Conservation (phyloP, 768 basidiomycete species). For the Stropharia rugosoannulata region DNA sequence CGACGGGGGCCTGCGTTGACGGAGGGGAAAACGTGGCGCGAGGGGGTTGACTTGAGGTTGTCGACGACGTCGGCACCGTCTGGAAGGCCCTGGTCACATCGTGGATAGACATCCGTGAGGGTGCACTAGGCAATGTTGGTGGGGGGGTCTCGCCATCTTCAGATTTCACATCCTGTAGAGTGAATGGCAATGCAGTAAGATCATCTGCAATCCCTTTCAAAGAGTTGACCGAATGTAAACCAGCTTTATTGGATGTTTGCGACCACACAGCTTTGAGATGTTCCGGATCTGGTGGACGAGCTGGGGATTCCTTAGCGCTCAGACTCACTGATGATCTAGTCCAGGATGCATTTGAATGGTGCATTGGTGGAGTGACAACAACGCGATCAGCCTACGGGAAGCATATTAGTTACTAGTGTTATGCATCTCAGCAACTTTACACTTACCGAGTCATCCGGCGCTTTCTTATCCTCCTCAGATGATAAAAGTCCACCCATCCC, state of each 20-base stretch:
- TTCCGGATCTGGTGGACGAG: conserved; percentile 75
- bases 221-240: conserved; percentile 69
- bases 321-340: conserved; percentile 53
- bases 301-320: conserved; percentile 65
- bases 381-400: conserved; percentile 38
- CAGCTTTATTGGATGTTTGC: conserved; percentile 71
- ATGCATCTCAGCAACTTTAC: neutral
- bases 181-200: conserved; percentile 74
- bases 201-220: conserved; percentile 85
- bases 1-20: conserved; percentile 42
- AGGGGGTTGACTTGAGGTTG: conserved; percentile 36
- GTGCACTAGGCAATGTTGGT: conserved; percentile 50
- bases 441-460: conserved; percentile 56
- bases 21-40: conserved; percentile 49
- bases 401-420: conserved; percentile 10
- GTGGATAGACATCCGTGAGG: conserved; percentile 76
- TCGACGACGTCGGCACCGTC: conserved; percentile 69
- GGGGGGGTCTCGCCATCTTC: conserved; percentile 84
- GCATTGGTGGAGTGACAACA: conserved; percentile 47
- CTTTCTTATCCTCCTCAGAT: conserved; percentile 46
- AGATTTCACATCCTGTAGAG: conserved; percentile 82
- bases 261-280: conserved; percentile 86
- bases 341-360: conserved; percentile 47
- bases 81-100: conserved; percentile 89
- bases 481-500: conserved; percentile 11